These are phyloP conservation scores for Pleurotus tuoliensis DNA, from an alignment of 768 basidiomycete genomes.

Conservation along the genomic window DNA sequence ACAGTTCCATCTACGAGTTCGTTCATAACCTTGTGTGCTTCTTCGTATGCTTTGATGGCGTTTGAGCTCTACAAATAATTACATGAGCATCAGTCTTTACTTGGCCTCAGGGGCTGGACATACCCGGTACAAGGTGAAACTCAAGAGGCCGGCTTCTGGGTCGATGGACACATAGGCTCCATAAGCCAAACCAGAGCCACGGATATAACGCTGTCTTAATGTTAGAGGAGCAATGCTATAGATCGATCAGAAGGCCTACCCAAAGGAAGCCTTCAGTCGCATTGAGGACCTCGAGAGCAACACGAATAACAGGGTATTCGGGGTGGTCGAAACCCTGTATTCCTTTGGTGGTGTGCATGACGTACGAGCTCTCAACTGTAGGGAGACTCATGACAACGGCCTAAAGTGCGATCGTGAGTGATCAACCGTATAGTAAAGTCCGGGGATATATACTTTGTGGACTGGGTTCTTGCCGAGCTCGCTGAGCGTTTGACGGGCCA, in stretches of 20 bases:
- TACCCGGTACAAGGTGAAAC: slow-evolving; percentile 78
- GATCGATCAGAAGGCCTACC: slow-evolving; percentile 39
- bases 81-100: not conserved
- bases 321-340: slow-evolving; percentile 78
- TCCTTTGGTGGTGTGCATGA: slow-evolving; percentile 71
- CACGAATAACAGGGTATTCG: slow-evolving; percentile 78
- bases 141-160: slow-evolving; percentile 72
- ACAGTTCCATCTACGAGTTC: slow-evolving; percentile 84
- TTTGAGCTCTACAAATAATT: slow-evolving; percentile 62
- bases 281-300: slow-evolving; percentile 86
- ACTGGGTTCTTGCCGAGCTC: slow-evolving; percentile 68
- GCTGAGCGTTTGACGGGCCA: slow-evolving; percentile 67
- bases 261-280: slow-evolving; percentile 94
- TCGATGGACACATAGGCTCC: slow-evolving; percentile 78
- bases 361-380: slow-evolving; percentile 92
- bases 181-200: slow-evolving; percentile 93
- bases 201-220: slow-evolving; percentile 65
- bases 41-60: slow-evolving; percentile 73
- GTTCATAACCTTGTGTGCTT: slow-evolving; percentile 72
- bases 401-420: slow-evolving; percentile 27
- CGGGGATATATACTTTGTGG: slow-evolving; percentile 48
- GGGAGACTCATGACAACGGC: slow-evolving; percentile 85
- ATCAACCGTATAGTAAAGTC: not conserved
- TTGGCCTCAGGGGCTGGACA: slow-evolving; percentile 18
- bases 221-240: not conserved